Evolutionary conservation across 306 rosid species (phyloP), one percentile per base, ranked within the genome.

Genomic region (Quillaja saponaria): DNA sequence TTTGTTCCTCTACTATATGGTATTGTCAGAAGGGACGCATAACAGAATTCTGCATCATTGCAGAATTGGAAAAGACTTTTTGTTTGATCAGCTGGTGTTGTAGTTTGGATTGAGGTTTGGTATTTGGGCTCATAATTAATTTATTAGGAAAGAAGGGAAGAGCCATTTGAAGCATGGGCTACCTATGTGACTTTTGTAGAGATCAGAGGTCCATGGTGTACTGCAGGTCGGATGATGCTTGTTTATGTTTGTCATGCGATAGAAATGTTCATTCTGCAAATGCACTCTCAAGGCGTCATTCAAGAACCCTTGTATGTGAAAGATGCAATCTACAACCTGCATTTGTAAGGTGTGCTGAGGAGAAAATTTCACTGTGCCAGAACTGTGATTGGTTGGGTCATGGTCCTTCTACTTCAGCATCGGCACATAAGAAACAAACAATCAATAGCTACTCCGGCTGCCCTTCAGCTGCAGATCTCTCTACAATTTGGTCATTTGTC

Each of bases 191-290:
- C 48, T 90, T 85, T 79, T 94, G 99, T 12, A 95, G 86, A 49
- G 88, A 83, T 10, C 90, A 87, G 73, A 81, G 96, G 79, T 78
- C 99, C 38, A 52, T 85, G 94, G 99, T 94, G 51, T 83, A 87
- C 76, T 94, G 99, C 73, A 97, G 96, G 39, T 87, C 97, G 2
- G 99, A 94, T 73, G 81, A 85, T 18, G 99, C 99, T 2, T 87
- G 88, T 76, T 82, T 94, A 56, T 94, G 99, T 71, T 80, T 94
- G 65, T 90, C 96, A 0, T 94, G 99, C 25, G 99, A 94, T 71
- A 85, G 99, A 14, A 85, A 76, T 71, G 97, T 94, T 62, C 99
- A 94, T 74, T 89, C 97, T 13, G 99, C 99, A 35, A 94, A 94
- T 68, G 90, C 95, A 41, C 79, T 94, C 56, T 94, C 99, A 5